Base-by-base conservation (phyloP, 257 asterid species). In the Solanum rostratum region DNA sequence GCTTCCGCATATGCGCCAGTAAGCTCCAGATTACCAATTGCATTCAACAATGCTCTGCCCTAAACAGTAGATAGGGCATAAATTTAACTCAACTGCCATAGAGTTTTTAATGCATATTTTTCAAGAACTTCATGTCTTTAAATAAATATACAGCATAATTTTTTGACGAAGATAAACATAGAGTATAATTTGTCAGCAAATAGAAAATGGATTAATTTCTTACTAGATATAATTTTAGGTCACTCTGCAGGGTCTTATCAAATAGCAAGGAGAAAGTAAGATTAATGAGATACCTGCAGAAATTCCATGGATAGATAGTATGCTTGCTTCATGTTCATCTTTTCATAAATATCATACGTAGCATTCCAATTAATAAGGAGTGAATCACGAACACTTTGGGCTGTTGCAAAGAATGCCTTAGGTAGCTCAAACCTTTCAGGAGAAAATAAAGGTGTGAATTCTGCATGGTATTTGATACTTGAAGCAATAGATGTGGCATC, bases 241-340 rank as follows among this genome's bases (percentile, higher is more conserved):
- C 80, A 43, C 80, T 43, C 80, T n/a, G 54, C 80, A n/a, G 20
- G 30, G 57, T 46, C 39, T 59, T 82, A 83, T 19, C 52, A 83
- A 55, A n/a, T 13, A 69, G 73, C 39, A 41, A 59, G 69, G 46
- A 79, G 50, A 20, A 63, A 84, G 83, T 60, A 83, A 79, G 70
- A 87, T 54, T 29, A 55, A 19, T 22, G 37, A 83, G 85, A 54
- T 85, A 92, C 98, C 96, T 94, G 98, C 59, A 94, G 87, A 88
- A 94, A 94, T 83, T 94, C 98, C 96, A 94, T 94, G 2, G 98
- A 94, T 80, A 94, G 90, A 84, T 94, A 94, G 88, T 94, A 94
- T 54, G 98, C 96, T 88, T 94, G 98, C 90, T 94, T 94, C 37
- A 84, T 91, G 37, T 94, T 92, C 91, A 88, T 89, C 85, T 88